phyloP scores from a whole-genome alignment of 73 alveolate species.

The Urostyla sp. region DNA sequence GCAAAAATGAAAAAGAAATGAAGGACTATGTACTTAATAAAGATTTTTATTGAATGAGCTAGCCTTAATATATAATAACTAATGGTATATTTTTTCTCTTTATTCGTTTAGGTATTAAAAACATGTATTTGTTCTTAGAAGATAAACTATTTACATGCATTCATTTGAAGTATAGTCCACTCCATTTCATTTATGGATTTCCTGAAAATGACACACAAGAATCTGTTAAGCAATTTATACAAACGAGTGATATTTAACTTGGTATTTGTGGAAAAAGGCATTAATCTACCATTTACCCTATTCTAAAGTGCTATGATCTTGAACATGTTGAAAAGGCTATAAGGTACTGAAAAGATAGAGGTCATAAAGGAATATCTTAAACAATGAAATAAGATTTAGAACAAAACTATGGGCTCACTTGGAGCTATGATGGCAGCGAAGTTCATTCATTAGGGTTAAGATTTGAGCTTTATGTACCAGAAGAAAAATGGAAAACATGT shows the following conservation, averaged over 20 bases:
- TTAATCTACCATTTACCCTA: constrained; percentile 63
- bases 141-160: constrained; percentile 61
- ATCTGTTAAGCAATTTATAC: constrained; percentile 37
- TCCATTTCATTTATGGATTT: constrained; percentile 41
- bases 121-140: constrained; percentile 60
- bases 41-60: no score
- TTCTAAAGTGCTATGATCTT: constrained; percentile 64
- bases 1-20: constrained; percentile 63
- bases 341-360: constrained; percentile 52
- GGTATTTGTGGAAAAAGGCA: constrained; percentile 72
- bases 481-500: constrained; percentile 69
- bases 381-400: not conserved
- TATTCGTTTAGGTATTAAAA: constrained; percentile 19
- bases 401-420: constrained; percentile 5
- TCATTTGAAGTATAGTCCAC: constrained; percentile 60
- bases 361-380: not conserved
- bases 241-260: constrained; percentile 58
- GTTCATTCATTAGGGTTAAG: no score
- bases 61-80: constrained; percentile 53
- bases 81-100: constrained; percentile 49
- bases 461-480: constrained; percentile 75
- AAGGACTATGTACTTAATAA: constrained; percentile 65
- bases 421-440: constrained; percentile 50
- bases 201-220: constrained; percentile 38
- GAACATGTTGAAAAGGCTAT: not conserved